Base-by-base conservation (phyloP, 352 stramenopile species). In the Pythium aquatile region DNA sequence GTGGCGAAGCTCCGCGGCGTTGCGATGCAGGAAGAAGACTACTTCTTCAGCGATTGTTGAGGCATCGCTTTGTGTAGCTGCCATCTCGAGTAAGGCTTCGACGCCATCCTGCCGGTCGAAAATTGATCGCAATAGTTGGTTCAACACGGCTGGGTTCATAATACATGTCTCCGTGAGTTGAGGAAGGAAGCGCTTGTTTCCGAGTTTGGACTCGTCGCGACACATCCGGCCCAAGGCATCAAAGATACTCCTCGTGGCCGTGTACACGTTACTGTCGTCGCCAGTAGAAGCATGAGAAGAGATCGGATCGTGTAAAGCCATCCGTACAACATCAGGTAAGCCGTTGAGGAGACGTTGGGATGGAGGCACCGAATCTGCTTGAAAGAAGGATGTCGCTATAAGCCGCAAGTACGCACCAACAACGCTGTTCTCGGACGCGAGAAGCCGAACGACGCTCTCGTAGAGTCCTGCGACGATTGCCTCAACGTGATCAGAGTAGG, bases 101-200 rank as follows among this genome's bases (percentile, higher is more conserved):
- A 61, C 55, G 28, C 55, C 55, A 61, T 61, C 40, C 13, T 30
- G 29, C 5, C 33, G 40, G 40, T 42, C 37, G 40, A 61, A 53
- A 13, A 61, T 13, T 1, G 26, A 29, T 3, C 14, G 37, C 28
- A 46, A 39, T 3, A 54, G 20, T 3, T 40, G 16, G 2, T 61
- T 28, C 16, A 44, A 29, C 17, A 44, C 55, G 10, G 40, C 26
- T 14, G 2, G 10, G 5, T 24, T 54, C 8, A 48, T 32, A 4
- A 35, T 14, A 24, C 55, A 61, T 5, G 24, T 16, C 14, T 61
- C 26, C 5, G 29, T 40, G 1, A 61, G 3, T 24, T 49, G 2
- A 3, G 37, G 26, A 1, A n/a, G 28, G 3, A 39, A 26, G 30
- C 30, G 48, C 14, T 39, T 35, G 10, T 39, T 4, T 5, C n/a